Base-by-base conservation (phyloP, 176 grass and related monocot genomes). In the Leersia perrieri region DNA sequence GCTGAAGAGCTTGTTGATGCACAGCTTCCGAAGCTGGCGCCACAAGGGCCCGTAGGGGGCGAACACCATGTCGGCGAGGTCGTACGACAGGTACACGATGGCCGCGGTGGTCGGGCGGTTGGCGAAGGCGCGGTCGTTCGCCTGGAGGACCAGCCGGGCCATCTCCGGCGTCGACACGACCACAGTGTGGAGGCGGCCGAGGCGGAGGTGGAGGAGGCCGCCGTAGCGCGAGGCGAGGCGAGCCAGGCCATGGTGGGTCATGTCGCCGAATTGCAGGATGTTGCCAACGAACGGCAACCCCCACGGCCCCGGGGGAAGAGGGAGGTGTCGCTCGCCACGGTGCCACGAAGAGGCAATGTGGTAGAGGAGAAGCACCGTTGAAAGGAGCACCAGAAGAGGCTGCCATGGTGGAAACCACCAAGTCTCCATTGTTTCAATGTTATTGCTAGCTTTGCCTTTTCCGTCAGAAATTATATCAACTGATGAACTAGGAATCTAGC, bases 21-120 rank as follows among this genome's bases (percentile, higher is more conserved):
- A 87, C 22, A 91, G 78, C 86, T 91, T 91, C 62, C 89, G 80
- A 69, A 91, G 79, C 68, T 90, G 84, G 23, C 88, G 84, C 88
- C 88, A 90, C 63, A 90, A 90, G 34, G 79, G 88, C 15, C 84
- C 89, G n/a, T 91, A 87, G 47, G 79, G 68, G 22, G 89, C 84
- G 27, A 91, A 91, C 25, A 85, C 89, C 89, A 91, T 91, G 49
- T 87, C 89, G 9, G 89, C 75, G 23, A 84, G 73, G 80, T 75
- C 74, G 82, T 91, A 91, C n/a, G 81, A 69, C 31, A 89, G 87
- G 75, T 84, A 89, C 0, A 11, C 41, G 32, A 89, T 89, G 7
- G 75, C 81, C 40, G 73, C 79, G 18, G 75, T 84, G 16, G 87
- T 75, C 15, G 87, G 81, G 10, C 87, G 81, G 74, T 89, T 84